Evolutionary conservation across 2,329 filamentous ascomycete genomes (phyloP).

Genomic region (Rutstroemia sp.): DNA sequence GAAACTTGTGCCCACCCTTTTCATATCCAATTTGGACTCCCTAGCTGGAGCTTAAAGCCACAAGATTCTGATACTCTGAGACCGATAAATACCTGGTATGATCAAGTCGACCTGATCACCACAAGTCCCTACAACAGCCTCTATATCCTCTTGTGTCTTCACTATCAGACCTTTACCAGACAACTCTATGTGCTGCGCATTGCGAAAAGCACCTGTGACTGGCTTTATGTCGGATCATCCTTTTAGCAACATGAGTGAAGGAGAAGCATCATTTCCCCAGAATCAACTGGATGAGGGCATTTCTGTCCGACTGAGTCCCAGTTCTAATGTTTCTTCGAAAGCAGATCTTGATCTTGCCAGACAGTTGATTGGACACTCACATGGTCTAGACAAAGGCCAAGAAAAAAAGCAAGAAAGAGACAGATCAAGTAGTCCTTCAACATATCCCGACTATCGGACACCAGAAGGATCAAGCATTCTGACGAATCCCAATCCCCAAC

Average conservation of each 20-base stretch:
- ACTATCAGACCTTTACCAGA: neutral
- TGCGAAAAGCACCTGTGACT: constrained; percentile 18
- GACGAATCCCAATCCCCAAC: constrained; percentile 10
- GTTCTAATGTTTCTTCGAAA: constrained; percentile 18
- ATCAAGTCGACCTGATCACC: too few species aligned
- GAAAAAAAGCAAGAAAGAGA: constrained; percentile 9
- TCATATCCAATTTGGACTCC: neutral
- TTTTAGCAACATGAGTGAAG: constrained; percentile 19
- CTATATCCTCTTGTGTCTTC: neutral
- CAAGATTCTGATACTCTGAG: too few species aligned
- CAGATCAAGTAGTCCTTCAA: constrained; percentile 12
- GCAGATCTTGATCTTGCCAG: constrained; percentile 23
- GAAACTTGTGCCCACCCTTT: neutral
- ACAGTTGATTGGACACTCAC: constrained; percentile 20
- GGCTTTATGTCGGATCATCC: constrained; percentile 26
- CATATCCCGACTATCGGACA: constrained; percentile 13
- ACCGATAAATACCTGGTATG: too few species aligned
- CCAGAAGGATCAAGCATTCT: constrained; percentile 15
- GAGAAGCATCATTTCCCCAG: constrained; percentile 14
- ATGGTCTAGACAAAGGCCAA: constrained; percentile 10
- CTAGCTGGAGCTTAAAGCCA: too few species aligned
- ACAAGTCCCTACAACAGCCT: neutral
- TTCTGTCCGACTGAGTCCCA: constrained; percentile 15
- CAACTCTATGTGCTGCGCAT: constrained; percentile 22
- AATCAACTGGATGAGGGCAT: constrained; percentile 17